Base-by-base conservation (phyloP, 1,139 yeast genomes). In the Kurtzmaniella quercitrusa region DNA sequence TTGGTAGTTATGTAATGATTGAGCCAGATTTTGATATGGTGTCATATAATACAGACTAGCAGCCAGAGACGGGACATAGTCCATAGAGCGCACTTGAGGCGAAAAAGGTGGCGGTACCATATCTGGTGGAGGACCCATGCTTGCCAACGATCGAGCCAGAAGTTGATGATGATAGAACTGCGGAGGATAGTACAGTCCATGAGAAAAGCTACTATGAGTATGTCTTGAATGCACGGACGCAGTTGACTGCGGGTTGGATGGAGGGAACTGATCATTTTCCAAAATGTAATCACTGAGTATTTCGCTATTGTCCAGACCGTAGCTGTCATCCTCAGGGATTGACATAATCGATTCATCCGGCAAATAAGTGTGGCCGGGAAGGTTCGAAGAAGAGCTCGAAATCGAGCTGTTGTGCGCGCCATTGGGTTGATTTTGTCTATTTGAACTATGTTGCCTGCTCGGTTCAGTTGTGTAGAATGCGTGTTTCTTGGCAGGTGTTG, bases 301-400 rank as follows among this genome's bases (percentile, higher is more conserved):
- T 14, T 36, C 38, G 16, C 43, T 38, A 12, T 40, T 39, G 8
- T 38, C 42, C 16, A 40, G 38, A 8, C 42, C 45, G 21, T 15
- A 40, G 18, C 43, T 40, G 15, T 39, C 45, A 17, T 48, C 46
- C 22, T 48, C 45, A 19, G 51, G 47, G n/a, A 45, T 45, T 21
- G 39, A 33, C 3, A 42, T 42, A 8, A 42, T 42, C 6, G 40
- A 21, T 20, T 42, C 45, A 22, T 39, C 38, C 3, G 43, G 43
- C n/a, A 40, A 20, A 22, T 37, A 39, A 9, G 33, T 19, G 17
- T 30, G 37, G 14, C 16, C 18, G 16, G n/a, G 34, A 14, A 30
- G 18, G 17, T 30, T 30, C 8, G 17, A 30, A 14, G 34, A 30
- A 14, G 34, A 30, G 18, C 34, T 30, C 3, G 34, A 30, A 8